These are phyloP conservation scores for Salix arbutifolia DNA, from an alignment of 345 rosid genomes.

Conservation along the genomic window DNA sequence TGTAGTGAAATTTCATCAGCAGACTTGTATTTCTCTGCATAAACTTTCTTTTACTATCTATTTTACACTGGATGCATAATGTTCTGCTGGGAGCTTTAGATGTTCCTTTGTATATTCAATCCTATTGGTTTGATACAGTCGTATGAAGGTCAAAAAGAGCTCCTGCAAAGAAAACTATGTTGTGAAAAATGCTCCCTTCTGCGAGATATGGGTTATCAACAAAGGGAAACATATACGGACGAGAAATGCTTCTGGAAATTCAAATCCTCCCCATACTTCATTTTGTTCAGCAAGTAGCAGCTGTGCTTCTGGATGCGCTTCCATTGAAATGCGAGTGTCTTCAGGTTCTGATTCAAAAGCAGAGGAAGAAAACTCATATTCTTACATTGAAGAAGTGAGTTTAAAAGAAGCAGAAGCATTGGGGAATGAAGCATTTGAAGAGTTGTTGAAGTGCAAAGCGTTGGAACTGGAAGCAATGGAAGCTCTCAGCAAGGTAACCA, in stretches of 20 bases:
- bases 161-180: conserved; percentile 47
- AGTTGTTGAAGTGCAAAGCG: conserved; percentile 27
- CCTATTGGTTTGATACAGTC: conserved; percentile 36
- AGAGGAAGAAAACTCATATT: conserved; percentile 31
- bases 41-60: background rate
- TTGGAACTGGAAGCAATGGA: conserved; percentile 46
- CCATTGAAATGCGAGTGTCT: conserved; percentile 32
- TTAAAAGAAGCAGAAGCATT: conserved; percentile 30
- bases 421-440: conserved; percentile 30
- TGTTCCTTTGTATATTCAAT: background rate
- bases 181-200: conserved; percentile 46
- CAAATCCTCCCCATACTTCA: conserved; percentile 11
- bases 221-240: conserved; percentile 60
- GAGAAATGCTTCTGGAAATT: conserved; percentile 45
- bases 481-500: conserved; percentile 46
- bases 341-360: conserved; percentile 33
- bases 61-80: background rate
- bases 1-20: background rate
- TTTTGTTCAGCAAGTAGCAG: conserved; percentile 27
- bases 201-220: conserved; percentile 63
- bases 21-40: background rate
- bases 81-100: background rate
- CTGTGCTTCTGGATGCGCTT: conserved; percentile 21
- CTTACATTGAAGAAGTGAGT: conserved; percentile 27
- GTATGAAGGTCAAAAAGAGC: conserved; percentile 46